Base-by-base conservation (phyloP, 2,329 filamentous ascomycete species). In the Aspergillus calidoustus region DNA sequence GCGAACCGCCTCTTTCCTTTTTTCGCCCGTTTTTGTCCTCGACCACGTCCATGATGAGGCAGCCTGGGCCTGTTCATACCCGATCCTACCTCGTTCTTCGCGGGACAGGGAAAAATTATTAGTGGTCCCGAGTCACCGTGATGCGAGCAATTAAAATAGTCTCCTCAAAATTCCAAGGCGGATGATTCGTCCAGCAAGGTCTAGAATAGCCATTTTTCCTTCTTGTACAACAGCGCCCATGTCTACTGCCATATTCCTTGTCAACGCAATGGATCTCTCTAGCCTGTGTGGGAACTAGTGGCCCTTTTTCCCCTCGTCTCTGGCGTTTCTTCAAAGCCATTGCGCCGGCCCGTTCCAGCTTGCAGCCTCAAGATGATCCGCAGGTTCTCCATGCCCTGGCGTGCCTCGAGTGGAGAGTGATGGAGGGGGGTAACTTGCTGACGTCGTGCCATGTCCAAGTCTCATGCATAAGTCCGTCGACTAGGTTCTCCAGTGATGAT, bases 271-370 rank as follows among this genome's bases (percentile, higher is more conserved):
- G 54, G 57, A 64, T 65, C 66, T 57, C 25, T 48, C 47, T 66
- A 64, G 60, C 57, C 60, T 64, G 47, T 52, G 67, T 69, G 66
- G 67, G 63, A 63, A 66, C 61, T 68, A 68, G 60, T 64, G 65
- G 57, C 66, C 63, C 52, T 62, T 23, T 9, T 60, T 66, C 66
- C 57, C 65, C 65, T 67, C 57, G 66, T 64, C 64, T 71, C 68
- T 73, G 73, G 73, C 71, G 70, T 75, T 74, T 71, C 73, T 74
- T 73, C 69, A 75, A 73, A 67, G 72, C 70, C 72, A 70, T 69
- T 41, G 34, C 77, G 74, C 75, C 77, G 77, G 77, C 72, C 77
- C 77, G 77, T 78, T 75, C 77, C 77, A 79, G 76, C 75, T 76
- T 77, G 75, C 76, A 77, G 75, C 74, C 75, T 77, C 76, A 75